Evolutionary conservation across 352 stramenopile species (phyloP).

Genomic region (Phytophthora quininea): DNA sequence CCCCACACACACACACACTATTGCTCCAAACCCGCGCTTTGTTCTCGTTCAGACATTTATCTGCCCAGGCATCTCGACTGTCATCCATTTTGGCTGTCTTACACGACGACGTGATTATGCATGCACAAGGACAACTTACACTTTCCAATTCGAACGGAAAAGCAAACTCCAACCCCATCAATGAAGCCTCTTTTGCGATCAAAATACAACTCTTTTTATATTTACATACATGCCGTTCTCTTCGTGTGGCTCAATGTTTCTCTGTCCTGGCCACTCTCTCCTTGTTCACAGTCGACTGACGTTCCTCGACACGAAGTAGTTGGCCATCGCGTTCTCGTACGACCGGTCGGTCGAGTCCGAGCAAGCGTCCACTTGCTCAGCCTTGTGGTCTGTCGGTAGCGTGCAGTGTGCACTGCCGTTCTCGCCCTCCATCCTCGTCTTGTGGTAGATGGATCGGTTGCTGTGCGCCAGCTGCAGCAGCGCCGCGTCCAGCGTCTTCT

Average conservation of each 20-base stretch:
- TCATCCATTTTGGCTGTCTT: no score
- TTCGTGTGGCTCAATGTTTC: background rate
- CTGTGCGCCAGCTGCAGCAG: constrained; percentile 34
- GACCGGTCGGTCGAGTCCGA: constrained; percentile 49
- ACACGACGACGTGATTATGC: no score
- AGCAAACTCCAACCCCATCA: no score
- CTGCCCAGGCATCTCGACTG: no score
- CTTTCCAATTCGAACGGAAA: no score
- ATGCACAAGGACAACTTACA: no score
- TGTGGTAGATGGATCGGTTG: constrained; percentile 57
- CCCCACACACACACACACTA: no score
- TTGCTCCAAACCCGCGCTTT: no score
- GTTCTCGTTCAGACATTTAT: no score
- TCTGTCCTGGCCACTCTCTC: background rate
- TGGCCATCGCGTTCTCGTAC: constrained; percentile 55
- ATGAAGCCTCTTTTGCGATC: no score
- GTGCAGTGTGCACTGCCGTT: constrained; percentile 38
- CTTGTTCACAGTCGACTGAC: constrained; percentile 47
- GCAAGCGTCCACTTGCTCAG: constrained; percentile 47
- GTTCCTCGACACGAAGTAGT: constrained; percentile 43
- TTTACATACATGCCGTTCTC: no score
- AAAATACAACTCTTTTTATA: no score
- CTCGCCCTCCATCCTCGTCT: constrained; percentile 64
- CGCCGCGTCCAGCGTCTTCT: constrained; percentile 14
- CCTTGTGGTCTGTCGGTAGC: constrained; percentile 45